Percentiles rank a stretch among this genome's conserved stretches.
Evolutionary conservation across 441 rosid genomes (phyloP).

Genomic region (Isatis lusitanica): DNA sequence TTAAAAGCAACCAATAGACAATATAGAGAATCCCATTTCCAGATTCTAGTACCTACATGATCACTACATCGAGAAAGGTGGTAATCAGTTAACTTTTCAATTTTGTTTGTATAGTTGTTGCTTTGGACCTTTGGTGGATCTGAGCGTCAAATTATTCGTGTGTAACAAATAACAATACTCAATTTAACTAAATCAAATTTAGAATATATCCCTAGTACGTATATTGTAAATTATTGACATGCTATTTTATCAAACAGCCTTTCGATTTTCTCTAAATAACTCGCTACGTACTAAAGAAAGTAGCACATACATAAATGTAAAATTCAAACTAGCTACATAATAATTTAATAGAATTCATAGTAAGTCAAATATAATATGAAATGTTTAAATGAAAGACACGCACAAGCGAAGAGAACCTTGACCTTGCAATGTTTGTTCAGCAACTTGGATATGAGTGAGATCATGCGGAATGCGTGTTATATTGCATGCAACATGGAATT

Average conservation of each 20-base stretch:
- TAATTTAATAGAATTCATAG: background rate
- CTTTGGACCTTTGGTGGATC: background rate
- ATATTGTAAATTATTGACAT: background rate
- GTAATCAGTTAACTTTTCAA: background rate
- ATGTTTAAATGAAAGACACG: background rate
- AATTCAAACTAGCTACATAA: background rate
- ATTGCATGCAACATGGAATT: constrained; percentile 7
- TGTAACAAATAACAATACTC: background rate
- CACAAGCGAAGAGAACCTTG: background rate
- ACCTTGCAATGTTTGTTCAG: background rate
- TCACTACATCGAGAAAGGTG: background rate
- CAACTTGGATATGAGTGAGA: background rate
- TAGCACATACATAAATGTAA: background rate
- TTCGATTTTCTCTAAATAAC: background rate
- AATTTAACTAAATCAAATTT: background rate
- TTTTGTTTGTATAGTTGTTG: background rate
- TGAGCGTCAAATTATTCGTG: background rate
- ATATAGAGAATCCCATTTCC: background rate
- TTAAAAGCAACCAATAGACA: constrained; percentile 2
- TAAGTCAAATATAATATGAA: background rate
- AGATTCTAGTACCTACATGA: constrained; percentile 5
- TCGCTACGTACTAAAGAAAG: background rate
- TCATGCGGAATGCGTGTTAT: background rate
- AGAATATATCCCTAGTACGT: background rate
- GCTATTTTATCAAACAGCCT: background rate